phyloP scores from a whole-genome alignment of 352 stramenopile genomes.

The Phytophthora palmivora region DNA sequence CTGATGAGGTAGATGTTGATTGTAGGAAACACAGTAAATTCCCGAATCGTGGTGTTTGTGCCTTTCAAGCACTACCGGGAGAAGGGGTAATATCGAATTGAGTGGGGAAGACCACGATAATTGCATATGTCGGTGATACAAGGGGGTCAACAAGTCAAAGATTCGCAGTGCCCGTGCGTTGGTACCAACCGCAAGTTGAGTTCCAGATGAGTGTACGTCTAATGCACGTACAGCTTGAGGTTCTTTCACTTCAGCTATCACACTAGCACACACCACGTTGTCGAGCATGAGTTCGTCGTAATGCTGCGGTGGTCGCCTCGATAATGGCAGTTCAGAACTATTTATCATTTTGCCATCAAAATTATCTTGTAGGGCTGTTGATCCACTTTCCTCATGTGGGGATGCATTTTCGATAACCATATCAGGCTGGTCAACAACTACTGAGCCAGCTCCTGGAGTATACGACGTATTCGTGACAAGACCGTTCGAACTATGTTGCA shows the following conservation, averaged over 20 bases:
- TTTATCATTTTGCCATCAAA: background rate
- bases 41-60: constrained; percentile 68
- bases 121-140: constrained; percentile 18
- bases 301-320: background rate
- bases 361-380: constrained; percentile 6
- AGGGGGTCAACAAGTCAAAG: constrained; percentile 47
- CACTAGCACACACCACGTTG: constrained; percentile 48
- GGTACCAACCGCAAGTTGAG: constrained; percentile 62
- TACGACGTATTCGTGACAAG: background rate
- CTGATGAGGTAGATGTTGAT: constrained; percentile 17
- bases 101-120: constrained; percentile 16
- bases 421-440: background rate
- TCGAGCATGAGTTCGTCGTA: constrained; percentile 56
- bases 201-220: constrained; percentile 46
- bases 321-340: background rate
- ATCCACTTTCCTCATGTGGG: background rate
- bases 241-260: constrained; percentile 65
- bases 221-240: constrained; percentile 64
- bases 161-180: constrained; percentile 66
- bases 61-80: constrained; percentile 58
- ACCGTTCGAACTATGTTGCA: background rate
- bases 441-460: background rate
- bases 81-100: constrained; percentile 48
- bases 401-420: background rate
- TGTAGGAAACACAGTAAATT: constrained; percentile 67